Base-by-base conservation (phyloP, 805 yeast species). In the Spathaspora hagerdaliae region DNA sequence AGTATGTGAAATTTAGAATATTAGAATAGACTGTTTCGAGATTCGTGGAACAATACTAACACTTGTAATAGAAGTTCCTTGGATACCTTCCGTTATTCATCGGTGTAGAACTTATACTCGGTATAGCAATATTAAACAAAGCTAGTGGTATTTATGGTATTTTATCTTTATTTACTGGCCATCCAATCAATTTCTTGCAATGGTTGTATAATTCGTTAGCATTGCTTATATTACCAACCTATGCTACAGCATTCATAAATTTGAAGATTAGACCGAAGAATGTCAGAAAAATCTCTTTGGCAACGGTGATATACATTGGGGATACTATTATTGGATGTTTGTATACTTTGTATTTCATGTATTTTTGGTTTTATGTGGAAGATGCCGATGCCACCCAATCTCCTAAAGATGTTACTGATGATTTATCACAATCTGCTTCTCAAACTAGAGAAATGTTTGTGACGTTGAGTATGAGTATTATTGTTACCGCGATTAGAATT, bases 61-160 rank as follows among this genome's bases (percentile, higher is more conserved):
- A 38, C 13, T 31, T n/a, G 42, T 11, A n/a, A 31, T 13, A 80
- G 81, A 76, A 74, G 58, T 88, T 88, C 61, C 60, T 87, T n/a
- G 82, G 83, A 11, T 57, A 76, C 43, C 65, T 88, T 4, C 97
- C 98, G 5, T 75, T 92, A 26, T 88, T 85, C 58, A 74, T 86
- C 24, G 98, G 97, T 11, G 96, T 90, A 24, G 98, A 92, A 62
- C 62, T 88, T 1, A 79, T 85, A 15, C 72, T 90, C 5, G 84
- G 87, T 1, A 72, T 87, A 33, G 85, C 91, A 12, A 77, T 90
- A 33, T 74, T 91, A 51, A 92, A 92, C 69, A 91, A 91, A 61
- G 87, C 91, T 53, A 82, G 96, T 47, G 97, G 98, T 8, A 72
- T 82, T 15, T 92, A 85, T 63, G 99, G 97, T 27, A 70, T 92